These are phyloP conservation scores for Sextonia rubra DNA, from an alignment of 164 flowering plant genomes.

Conservation along the genomic window DNA sequence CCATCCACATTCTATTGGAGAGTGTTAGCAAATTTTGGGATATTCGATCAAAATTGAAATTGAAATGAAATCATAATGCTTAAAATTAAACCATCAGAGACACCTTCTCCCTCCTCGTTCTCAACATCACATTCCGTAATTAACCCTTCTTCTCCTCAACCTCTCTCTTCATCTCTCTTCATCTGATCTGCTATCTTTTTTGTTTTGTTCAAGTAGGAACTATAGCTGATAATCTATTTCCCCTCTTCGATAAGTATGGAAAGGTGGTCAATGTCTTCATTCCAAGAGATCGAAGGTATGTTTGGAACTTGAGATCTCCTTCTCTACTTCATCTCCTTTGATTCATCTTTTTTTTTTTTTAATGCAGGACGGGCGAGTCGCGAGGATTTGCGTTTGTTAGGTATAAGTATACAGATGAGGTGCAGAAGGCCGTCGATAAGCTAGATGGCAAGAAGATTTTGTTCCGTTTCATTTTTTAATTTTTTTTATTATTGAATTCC, in stretches of 20 bases:
- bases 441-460: slow-evolving; percentile 73
- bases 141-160: neutral
- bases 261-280: no score
- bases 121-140: slow-evolving; percentile 97
- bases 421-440: slow-evolving; percentile 67
- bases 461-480: no score
- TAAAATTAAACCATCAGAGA: no score
- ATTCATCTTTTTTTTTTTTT: no score
- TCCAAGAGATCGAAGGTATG: slow-evolving; percentile 76
- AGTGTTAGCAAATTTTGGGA: no score
- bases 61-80: no score
- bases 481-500: no score
- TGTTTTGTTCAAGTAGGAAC: slow-evolving; percentile 49
- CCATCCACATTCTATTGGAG: no score
- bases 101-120: slow-evolving; percentile 95
- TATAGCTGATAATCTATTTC: slow-evolving; percentile 86
- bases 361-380: slow-evolving; percentile 66
- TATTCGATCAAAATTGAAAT: no score
- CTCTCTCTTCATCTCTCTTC: neutral
- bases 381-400: slow-evolving; percentile 81
- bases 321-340: no score
- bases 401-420: slow-evolving; percentile 79
- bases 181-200: no score
- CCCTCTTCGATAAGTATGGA: slow-evolving; percentile 86
- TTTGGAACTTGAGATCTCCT: neutral